Percentiles rank a stretch among this genome's conserved stretches.
These are phyloP conservation scores for Boletellus sp. DNA, from an alignment of 768 basidiomycete genomes.

Conservation along the genomic window DNA sequence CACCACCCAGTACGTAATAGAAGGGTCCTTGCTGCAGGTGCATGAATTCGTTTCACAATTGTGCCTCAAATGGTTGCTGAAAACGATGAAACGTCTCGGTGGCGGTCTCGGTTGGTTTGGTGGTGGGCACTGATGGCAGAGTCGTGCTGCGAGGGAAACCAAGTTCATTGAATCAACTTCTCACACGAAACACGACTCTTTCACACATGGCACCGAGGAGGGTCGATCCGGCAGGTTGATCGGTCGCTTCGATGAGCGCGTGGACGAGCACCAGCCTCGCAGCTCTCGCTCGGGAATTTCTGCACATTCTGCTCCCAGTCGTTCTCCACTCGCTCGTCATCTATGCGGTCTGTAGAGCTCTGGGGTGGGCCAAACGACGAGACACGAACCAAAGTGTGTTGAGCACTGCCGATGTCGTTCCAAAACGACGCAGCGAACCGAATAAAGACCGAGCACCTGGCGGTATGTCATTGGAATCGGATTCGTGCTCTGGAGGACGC, in stretches of 20 bases:
- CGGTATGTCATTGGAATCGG: slow-evolving; percentile 10
- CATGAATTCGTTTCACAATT: too few relatives aligned
- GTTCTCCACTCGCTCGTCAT: slow-evolving; percentile 14
- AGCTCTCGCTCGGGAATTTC: background rate
- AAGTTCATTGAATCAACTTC: too few relatives aligned
- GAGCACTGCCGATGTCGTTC: background rate
- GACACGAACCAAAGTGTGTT: background rate
- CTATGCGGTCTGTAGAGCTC: slow-evolving; percentile 12
- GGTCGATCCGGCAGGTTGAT: too few relatives aligned
- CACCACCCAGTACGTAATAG: too few relatives aligned
- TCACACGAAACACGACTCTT: too few relatives aligned
- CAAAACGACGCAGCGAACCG: background rate
- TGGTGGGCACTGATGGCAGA: too few relatives aligned
- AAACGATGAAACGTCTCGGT: too few relatives aligned
- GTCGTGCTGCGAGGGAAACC: too few relatives aligned
- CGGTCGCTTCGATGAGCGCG: background rate
- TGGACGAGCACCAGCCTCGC: slow-evolving; percentile 7
- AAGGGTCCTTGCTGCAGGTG: too few relatives aligned
- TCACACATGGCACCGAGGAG: too few relatives aligned
- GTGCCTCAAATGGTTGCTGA: too few relatives aligned
- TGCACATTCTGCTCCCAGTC: slow-evolving; percentile 9
- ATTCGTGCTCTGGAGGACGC: background rate
- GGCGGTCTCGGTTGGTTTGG: too few relatives aligned
- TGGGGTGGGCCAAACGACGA: slow-evolving; percentile 6
- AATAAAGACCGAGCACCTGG: slow-evolving; percentile 27